Evolutionary conservation across 495 filamentous ascomycete species (phyloP).

Genomic region (Xylaria grammica): DNA sequence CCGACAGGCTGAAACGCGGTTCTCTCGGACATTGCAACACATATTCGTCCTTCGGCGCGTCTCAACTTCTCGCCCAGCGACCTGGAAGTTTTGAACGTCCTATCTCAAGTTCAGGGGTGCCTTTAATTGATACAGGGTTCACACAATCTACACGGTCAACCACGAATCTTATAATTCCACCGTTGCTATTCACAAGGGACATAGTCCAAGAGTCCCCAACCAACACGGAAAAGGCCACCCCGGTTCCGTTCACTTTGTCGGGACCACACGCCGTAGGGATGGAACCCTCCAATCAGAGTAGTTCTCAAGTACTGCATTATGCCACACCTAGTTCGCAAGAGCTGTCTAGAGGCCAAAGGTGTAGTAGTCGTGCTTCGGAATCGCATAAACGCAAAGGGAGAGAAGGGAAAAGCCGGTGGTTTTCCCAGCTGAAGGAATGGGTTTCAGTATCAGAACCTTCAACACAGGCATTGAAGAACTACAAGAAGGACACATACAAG

Average conservation of each 20-base stretch:
- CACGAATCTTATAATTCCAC: neutral
- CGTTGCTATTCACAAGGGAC: neutral
- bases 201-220: constrained; percentile 4
- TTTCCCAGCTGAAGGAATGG: constrained; percentile 49
- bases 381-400: constrained; percentile 21
- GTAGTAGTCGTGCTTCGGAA: neutral
- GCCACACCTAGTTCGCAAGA: neutral
- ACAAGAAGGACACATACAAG: constrained; percentile 43
- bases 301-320: neutral
- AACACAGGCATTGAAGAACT: constrained; percentile 42
- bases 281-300: constrained; percentile 1
- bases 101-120: constrained; percentile 35
- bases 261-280: constrained; percentile 19
- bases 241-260: constrained; percentile 15
- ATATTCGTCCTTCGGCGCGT: constrained; percentile 27
- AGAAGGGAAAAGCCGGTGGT: constrained; percentile 33
- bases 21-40: constrained; percentile 33
- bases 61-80: constrained; percentile 24
- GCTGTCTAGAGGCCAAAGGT: neutral
- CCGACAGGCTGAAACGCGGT: constrained; percentile 31
- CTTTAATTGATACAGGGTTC: constrained; percentile 29
- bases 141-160: constrained; percentile 9
- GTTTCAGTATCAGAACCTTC: constrained; percentile 48
- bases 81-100: constrained; percentile 23
- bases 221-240: constrained; percentile 1